Conservation (phyloP, 2,329 filamentous ascomycete genomes). For the Cadophora luteo-olivacea region DNA sequence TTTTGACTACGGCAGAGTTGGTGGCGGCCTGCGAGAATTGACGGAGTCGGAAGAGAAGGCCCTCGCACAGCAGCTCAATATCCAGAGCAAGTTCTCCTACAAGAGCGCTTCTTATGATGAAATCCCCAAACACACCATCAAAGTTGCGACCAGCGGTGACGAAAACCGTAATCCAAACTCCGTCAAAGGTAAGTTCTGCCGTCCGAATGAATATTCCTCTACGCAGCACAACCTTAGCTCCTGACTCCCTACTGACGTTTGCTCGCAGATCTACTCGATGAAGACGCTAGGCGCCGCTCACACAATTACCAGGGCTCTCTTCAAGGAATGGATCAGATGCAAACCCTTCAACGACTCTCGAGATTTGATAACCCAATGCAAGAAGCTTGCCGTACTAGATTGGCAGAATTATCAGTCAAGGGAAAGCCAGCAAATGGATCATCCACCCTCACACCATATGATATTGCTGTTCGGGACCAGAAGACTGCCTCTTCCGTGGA, state of each 20-base stretch:
- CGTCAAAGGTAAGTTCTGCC: background rate
- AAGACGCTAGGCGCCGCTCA: background rate
- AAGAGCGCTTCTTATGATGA: background rate
- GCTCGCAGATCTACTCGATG: background rate
- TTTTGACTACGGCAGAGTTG: background rate
- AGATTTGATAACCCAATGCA: constrained; percentile 43
- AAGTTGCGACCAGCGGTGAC: constrained; percentile 1
- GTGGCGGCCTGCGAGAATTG: background rate
- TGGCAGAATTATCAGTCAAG: constrained; percentile 40
- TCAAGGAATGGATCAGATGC: constrained; percentile 43
- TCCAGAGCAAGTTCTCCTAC: background rate
- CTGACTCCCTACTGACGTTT: background rate
- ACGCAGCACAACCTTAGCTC: too few relatives aligned
- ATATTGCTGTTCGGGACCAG: constrained; percentile 12
- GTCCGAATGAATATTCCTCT: too few relatives aligned
- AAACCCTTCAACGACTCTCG: constrained; percentile 42
- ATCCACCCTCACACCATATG: background rate
- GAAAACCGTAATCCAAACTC: constrained; percentile 15
- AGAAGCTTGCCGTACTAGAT: constrained; percentile 33
- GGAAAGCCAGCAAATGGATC: constrained; percentile 5
- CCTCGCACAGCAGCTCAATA: constrained; percentile 3
- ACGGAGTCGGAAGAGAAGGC: constrained; percentile 1
- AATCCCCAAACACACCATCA: background rate
- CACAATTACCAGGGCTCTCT: constrained; percentile 19
- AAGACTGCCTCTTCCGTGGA: background rate